Conservation (phyloP, 305 asterid genomes). For the Fraxinus floribunda region DNA sequence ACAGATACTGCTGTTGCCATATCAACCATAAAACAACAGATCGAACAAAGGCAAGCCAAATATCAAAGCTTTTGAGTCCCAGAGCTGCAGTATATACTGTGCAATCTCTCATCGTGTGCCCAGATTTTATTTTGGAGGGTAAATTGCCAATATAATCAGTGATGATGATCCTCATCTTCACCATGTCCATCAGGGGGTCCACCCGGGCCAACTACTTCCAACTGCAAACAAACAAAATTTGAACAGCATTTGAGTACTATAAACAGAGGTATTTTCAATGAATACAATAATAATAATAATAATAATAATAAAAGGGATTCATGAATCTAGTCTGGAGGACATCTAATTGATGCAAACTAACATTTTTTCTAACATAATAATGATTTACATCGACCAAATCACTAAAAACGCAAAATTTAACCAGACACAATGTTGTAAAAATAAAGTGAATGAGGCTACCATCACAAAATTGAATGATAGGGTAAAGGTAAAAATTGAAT, state of each 20-base stretch:
- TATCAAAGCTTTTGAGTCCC: slow-evolving; percentile 30
- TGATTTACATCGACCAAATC: neutral
- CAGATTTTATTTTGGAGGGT: slow-evolving; percentile 50
- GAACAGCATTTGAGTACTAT: neutral
- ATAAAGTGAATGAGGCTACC: neutral
- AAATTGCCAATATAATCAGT: slow-evolving; percentile 37
- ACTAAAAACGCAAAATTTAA: neutral
- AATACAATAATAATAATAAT: no score
- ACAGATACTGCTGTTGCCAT: slow-evolving; percentile 1
- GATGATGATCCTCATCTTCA: slow-evolving; percentile 59
- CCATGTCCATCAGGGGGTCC: slow-evolving; percentile 87
- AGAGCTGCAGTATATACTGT: slow-evolving; percentile 30
- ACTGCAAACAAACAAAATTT: slow-evolving; percentile 40
- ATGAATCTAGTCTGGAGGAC: neutral
- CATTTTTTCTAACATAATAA: neutral
- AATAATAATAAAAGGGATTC: no score
- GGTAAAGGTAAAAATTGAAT: neutral
- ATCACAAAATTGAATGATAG: neutral
- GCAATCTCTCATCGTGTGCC: slow-evolving; percentile 34
- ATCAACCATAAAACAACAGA: neutral
- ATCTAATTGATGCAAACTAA: neutral
- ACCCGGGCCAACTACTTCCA: slow-evolving; percentile 92
- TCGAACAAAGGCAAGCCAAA: slow-evolving; percentile 34
- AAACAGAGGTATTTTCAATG: slow-evolving; percentile 1
- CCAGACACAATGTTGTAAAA: neutral